These are phyloP conservation scores for Wickerhamiella dianesei DNA, from an alignment of 805 yeast genomes.

Conservation along the genomic window DNA sequence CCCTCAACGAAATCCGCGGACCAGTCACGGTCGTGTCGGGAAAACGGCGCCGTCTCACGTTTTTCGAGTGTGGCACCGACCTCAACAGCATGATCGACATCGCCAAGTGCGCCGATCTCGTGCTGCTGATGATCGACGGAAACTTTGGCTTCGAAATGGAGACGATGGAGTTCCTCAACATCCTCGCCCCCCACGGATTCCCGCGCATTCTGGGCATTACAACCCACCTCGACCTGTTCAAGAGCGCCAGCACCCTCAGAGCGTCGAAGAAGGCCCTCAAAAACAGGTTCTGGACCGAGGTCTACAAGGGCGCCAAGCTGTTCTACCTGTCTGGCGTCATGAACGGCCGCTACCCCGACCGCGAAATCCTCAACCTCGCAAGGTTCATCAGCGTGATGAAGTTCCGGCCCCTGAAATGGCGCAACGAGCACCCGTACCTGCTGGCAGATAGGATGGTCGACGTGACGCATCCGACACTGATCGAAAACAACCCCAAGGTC, in stretches of 20 bases:
- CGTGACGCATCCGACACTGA: conserved; percentile 76
- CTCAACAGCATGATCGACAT: conserved; percentile 91
- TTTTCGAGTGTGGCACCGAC: conserved; percentile 86
- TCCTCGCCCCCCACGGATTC: conserved; percentile 98
- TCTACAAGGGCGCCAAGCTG: conserved; percentile 92
- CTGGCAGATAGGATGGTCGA: conserved; percentile 87
- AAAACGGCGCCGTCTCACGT: conserved; percentile 80
- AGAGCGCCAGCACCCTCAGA: conserved; percentile 74
- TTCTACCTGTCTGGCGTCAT: conserved; percentile 90
- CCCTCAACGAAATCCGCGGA: conserved; percentile 77
- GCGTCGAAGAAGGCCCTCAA: conserved; percentile 85
- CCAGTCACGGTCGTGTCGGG: conserved; percentile 96
- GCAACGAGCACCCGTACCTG: conserved; percentile 94
- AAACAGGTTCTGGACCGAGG: conserved; percentile 97
- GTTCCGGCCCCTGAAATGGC: conserved; percentile 97
- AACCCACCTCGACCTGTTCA: conserved; percentile 90
- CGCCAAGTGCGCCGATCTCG: conserved; percentile 89
- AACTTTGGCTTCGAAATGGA: conserved; percentile 99
- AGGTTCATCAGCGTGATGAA: conserved; percentile 95
- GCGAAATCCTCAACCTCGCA: conserved; percentile 83
- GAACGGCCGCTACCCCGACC: conserved; percentile 94
- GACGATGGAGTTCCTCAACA: conserved; percentile 93
- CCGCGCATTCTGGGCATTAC: conserved; percentile 92
- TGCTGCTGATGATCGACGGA: conserved; percentile 81
- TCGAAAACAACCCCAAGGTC: conserved; percentile 65